Evolutionary conservation across 345 rosid genomes (phyloP).

Genomic region (Eutrema yunnanense): DNA sequence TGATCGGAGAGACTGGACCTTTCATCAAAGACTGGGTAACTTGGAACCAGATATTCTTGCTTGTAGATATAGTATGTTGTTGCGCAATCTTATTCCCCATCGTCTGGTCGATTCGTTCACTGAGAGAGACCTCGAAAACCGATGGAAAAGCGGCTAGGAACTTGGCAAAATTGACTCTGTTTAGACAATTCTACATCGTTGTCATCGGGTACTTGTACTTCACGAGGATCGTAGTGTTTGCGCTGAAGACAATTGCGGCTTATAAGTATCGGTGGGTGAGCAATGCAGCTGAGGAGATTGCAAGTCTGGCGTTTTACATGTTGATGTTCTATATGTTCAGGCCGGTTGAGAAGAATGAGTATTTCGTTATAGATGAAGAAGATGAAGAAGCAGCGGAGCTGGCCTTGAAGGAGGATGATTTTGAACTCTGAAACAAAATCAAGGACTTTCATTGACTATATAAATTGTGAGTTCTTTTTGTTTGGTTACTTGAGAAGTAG

Average conservation of each 20-base stretch:
- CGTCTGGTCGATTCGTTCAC: slow-evolving; percentile 83
- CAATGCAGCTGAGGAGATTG: slow-evolving; percentile 79
- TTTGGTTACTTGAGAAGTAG: not conserved
- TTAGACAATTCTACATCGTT: slow-evolving; percentile 86
- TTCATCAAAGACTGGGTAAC: slow-evolving; percentile 84
- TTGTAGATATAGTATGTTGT: slow-evolving; percentile 86
- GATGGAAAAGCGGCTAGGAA: slow-evolving; percentile 97
- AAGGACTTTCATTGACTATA: slow-evolving; percentile 37
- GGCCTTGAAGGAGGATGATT: slow-evolving; percentile 75
- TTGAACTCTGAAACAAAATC: slow-evolving; percentile 74
- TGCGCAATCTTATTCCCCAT: slow-evolving; percentile 93
- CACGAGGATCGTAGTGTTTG: slow-evolving; percentile 86
- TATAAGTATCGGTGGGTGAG: slow-evolving; percentile 96
- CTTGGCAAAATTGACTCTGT: slow-evolving; percentile 73
- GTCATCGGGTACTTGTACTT: slow-evolving; percentile 93
- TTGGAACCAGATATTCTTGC: slow-evolving; percentile 88
- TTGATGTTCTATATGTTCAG: slow-evolving; percentile 88
- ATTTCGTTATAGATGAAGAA: slow-evolving; percentile 74
- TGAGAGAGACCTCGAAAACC: slow-evolving; percentile 85
- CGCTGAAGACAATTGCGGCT: slow-evolving; percentile 73
- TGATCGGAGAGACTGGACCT: slow-evolving; percentile 91
- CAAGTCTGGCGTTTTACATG: slow-evolving; percentile 62
- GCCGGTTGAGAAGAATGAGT: slow-evolving; percentile 92
- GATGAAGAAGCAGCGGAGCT: slow-evolving; percentile 83
- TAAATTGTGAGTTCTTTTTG: not conserved